Base-by-base conservation (phyloP, 2,329 filamentous ascomycete species). In the Hypoxylon sp. region DNA sequence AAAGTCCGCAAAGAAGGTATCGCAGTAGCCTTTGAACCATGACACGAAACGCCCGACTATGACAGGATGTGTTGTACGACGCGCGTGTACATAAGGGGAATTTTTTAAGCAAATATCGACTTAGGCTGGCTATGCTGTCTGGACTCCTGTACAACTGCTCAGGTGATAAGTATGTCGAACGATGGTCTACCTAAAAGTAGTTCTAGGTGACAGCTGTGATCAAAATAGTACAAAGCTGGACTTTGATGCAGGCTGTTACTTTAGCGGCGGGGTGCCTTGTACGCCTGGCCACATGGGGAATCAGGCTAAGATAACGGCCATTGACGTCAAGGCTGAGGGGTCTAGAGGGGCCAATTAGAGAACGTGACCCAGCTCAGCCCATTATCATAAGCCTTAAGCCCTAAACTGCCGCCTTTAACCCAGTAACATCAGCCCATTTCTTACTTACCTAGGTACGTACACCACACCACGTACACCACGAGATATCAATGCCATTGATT, bases 311-410 rank as follows among this genome's bases (percentile, higher is more conserved):
- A 15, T 32, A 39, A 26, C 34, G 26, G 30, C 53, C 50, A 39
- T 59, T 65, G 62, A 65, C 62, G 62, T 65, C 58, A 65, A 41
- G 37, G 37, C 37, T 41, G 37, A 41, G 17, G 37, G 17, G 37
- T 7, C 13, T n/a, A 8, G 37, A 39, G 37, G 37, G 30, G 30
- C 13, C 13, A 26, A 26, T 41, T 10, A 10, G 17, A 20, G 56
- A 53, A 41, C 60, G 47, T 63, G 55, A 64, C 56, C 51, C 51
- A 41, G 37, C 37, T 41, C 37, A 19, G 17, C 17, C 6, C 7
- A 20, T 20, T 19, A n/a, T n/a, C n/a, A n/a, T n/a, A n/a, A n/a
- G n/a, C 44, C 15, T 28, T 32, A 17, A 54, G 49, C 49, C 50
- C 50, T 62, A 59, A 59, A 51, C n/a, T 6, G 8, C 59, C 55